These are phyloP conservation scores for Tulasnella sp. DNA, from an alignment of 768 basidiomycete genomes.

Conservation along the genomic window DNA sequence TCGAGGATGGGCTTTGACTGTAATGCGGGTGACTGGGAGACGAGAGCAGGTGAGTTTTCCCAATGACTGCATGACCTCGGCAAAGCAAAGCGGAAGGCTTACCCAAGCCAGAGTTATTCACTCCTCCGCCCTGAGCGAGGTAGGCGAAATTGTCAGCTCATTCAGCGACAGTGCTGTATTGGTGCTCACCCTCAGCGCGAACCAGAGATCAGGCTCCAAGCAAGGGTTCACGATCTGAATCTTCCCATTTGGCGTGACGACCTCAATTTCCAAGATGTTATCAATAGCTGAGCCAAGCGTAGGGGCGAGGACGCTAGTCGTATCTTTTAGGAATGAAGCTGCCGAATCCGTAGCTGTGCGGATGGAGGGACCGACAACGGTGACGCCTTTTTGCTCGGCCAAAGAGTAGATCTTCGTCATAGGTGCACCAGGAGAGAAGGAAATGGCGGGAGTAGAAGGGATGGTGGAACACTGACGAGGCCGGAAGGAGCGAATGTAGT, in stretches of 20 bases:
- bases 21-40: constrained; percentile 12
- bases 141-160: neutral
- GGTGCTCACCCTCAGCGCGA: constrained; percentile 3
- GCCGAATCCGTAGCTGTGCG: neutral
- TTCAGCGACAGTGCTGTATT: neutral
- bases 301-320: constrained; percentile 19
- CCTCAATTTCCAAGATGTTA: constrained; percentile 16
- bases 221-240: constrained; percentile 9
- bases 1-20: constrained; percentile 21
- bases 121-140: constrained; percentile 12
- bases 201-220: constrained; percentile 17
- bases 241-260: constrained; percentile 17
- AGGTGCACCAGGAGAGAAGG: constrained; percentile 4
- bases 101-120: constrained; percentile 16
- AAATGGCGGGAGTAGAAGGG: neutral
- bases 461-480: constrained; percentile 8
- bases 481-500: constrained; percentile 14
- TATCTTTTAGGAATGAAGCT: neutral
- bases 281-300: constrained; percentile 18
- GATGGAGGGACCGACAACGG: constrained; percentile 17
- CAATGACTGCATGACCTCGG: too few relatives aligned
- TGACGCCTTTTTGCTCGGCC: neutral
- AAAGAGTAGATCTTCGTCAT: constrained; percentile 4
- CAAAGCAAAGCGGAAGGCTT: neutral
- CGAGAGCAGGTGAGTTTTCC: neutral